Evolutionary conservation across 768 basidiomycete species (phyloP), one percentile per base, ranked within the genome.

Genomic region (Royoungia palumana): DNA sequence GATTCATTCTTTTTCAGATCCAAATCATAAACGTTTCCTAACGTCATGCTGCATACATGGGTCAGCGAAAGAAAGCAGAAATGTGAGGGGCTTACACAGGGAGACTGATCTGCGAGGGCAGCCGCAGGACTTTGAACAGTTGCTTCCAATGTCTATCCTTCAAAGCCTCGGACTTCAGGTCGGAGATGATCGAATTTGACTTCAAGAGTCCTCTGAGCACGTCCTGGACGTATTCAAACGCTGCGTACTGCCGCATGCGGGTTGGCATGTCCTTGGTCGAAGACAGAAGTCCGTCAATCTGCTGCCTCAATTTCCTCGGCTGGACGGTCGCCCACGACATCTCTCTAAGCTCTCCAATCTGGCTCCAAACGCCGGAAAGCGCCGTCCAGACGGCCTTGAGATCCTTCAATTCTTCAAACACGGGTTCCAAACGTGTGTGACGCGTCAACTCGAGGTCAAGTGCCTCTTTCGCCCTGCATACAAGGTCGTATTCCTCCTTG

Each of bases 181-280:
- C 96, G 14, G 83, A 83, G n/a, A 99, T 77, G 55, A 96, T 73
- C 1, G 84, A 65, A 65, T 99, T 98, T 32, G 89, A 85, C 72
- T 96, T 98, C 56, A 97, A 78, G 41, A 94, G 75, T 12, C 84
- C 81, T 38, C 87, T 80, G 46, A 99, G 75, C 19, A 86, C 79
- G 36, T 99, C 95, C 63, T 98, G 94, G 2, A 98, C 93, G 66
- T 90, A 94, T 75, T 98, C 96, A 63, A 97, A 99, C 0, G 96
- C 96, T 9, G 94, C 91, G 67, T 99, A 99, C 65, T 99, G 96
- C 45, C 96, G 81, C 96, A 98, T 99, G 52, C 94, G 78, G 32
- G 91, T 95, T 1, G 96, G 96, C 95, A 99, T 97, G 41, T 98
- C 95, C 72, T 94, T 91, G 20, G 95, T 97, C n/a, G 92, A 92